Percentiles rank a stretch among this genome's conserved stretches.
Evolutionary conservation across 371 early-diverging fungal genomes (phyloP).

Genomic region (Mortierella sp.): DNA sequence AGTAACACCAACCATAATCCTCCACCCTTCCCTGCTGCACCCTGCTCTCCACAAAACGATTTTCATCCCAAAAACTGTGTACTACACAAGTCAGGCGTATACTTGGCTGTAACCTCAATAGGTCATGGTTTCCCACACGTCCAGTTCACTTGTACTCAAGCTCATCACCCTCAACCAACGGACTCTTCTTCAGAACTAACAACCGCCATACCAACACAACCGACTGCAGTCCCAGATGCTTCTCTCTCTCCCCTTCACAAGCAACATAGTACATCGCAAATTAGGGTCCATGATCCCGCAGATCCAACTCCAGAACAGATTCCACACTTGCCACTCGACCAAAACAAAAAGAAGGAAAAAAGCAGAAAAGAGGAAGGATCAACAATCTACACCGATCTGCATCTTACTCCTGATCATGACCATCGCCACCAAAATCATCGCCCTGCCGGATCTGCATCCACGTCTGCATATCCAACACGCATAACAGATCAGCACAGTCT

Average conservation of each 20-base stretch:
- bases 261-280: background rate
- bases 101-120: slow-evolving; percentile 39
- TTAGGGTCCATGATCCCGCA: slow-evolving; percentile 22
- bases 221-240: no score
- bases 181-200: no score
- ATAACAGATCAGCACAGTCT: background rate
- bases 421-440: background rate
- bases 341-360: background rate
- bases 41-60: background rate
- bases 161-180: slow-evolving; percentile 14
- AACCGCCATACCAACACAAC: no score
- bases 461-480: background rate
- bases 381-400: slow-evolving; percentile 14
- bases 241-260: background rate
- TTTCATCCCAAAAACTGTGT: slow-evolving; percentile 27
- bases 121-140: slow-evolving; percentile 37
- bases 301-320: slow-evolving; percentile 33
- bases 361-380: background rate
- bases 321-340: background rate
- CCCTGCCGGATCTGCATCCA: background rate
- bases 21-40: background rate
- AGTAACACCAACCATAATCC: background rate
- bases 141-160: slow-evolving; percentile 42
- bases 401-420: slow-evolving; percentile 1
- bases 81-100: slow-evolving; percentile 30